These are phyloP conservation scores for Spathaspora passalidarum DNA, from an alignment of 805 yeast species.

Conservation along the genomic window DNA sequence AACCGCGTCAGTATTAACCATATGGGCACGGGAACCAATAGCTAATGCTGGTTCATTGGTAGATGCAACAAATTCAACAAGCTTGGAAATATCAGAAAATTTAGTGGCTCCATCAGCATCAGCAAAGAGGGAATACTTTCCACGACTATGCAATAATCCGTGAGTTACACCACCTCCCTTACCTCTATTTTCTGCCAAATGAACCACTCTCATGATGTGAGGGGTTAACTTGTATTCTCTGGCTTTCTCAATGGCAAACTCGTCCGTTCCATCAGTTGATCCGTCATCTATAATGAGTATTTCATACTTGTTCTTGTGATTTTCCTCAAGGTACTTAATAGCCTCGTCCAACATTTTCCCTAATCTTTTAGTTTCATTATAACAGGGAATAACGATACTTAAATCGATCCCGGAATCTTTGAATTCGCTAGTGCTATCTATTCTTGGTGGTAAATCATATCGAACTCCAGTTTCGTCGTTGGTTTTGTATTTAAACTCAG, in stretches of 20 bases:
- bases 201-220: slow-evolving; percentile 67
- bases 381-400: slow-evolving; percentile 90
- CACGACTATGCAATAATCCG: slow-evolving; percentile 76
- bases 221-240: slow-evolving; percentile 46
- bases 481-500: slow-evolving; percentile 56
- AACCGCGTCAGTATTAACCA: slow-evolving; percentile 94
- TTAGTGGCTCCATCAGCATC: slow-evolving; percentile 97
- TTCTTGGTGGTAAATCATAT: slow-evolving; percentile 33
- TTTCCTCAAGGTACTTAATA: slow-evolving; percentile 46
- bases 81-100: slow-evolving; percentile 62
- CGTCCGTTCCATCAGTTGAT: slow-evolving; percentile 74
- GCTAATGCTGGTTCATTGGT: slow-evolving; percentile 56
- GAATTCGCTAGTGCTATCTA: slow-evolving; percentile 18
- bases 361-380: slow-evolving; percentile 76
- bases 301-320: slow-evolving; percentile 53
- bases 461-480: slow-evolving; percentile 30
- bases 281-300: slow-evolving; percentile 91
- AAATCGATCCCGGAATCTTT: slow-evolving; percentile 45
- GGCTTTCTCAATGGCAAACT: slow-evolving; percentile 66
- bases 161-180: slow-evolving; percentile 90
- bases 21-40: slow-evolving; percentile 93
- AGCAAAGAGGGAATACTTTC: slow-evolving; percentile 77
- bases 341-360: slow-evolving; percentile 70
- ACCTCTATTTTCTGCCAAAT: slow-evolving; percentile 76
- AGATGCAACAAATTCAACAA: slow-evolving; percentile 42